Percentiles rank a stretch among this genome's conserved stretches.
Conservation (phyloP, 140 eudicot genomes). For the Stevia rebaudiana region DNA sequence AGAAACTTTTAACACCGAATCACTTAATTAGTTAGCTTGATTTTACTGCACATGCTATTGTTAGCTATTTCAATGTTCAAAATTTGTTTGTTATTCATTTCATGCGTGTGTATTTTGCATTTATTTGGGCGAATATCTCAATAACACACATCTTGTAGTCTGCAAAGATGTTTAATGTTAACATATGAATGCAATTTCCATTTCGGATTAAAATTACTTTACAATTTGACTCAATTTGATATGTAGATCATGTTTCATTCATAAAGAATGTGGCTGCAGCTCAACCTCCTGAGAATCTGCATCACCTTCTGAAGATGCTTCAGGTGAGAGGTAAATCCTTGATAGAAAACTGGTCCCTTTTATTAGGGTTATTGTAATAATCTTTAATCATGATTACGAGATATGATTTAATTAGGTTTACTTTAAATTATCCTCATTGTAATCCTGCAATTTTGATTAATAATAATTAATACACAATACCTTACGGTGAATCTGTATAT, state of each 20-base stretch:
- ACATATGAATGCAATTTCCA: neutral
- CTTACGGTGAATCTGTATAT: neutral
- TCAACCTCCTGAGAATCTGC: conserved; percentile 83
- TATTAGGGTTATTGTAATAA: too few relatives aligned
- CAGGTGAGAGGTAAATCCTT: conserved; percentile 76
- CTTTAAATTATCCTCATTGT: too few relatives aligned
- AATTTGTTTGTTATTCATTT: neutral
- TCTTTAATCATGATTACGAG: too few relatives aligned
- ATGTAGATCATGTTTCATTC: conserved; percentile 75
- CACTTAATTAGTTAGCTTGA: neutral
- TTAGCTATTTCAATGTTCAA: neutral
- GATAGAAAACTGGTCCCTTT: neutral
- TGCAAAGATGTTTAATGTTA: too few relatives aligned
- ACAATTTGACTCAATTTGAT: conserved; percentile 7
- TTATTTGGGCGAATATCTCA: neutral
- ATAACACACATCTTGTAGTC: neutral
- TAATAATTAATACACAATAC: too few relatives aligned
- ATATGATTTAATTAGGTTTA: too few relatives aligned
- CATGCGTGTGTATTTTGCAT: neutral
- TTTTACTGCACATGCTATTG: neutral
- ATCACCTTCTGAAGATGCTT: conserved; percentile 74
- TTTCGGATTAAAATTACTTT: neutral
- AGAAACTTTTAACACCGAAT: neutral
- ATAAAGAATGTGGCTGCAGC: conserved; percentile 76
- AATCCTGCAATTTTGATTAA: too few relatives aligned